These are phyloP conservation scores for Cyclotella kingstonii DNA, from an alignment of 108 stramenopile species.

Conservation along the genomic window DNA sequence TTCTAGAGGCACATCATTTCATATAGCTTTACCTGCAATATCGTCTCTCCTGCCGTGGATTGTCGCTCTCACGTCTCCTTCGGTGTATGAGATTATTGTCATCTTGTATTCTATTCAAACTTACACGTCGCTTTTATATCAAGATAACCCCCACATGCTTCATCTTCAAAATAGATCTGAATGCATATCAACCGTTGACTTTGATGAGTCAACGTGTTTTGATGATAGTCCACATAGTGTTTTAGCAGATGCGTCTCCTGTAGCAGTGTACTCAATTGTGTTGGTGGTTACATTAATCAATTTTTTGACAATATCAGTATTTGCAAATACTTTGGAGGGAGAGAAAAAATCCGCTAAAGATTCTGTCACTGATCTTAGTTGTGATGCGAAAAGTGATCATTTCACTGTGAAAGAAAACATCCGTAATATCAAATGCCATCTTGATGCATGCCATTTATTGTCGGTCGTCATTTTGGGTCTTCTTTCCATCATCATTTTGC, in stretches of 20 bases:
- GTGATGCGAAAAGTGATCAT: background rate
- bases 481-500: conserved; percentile 3
- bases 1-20: background rate
- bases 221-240: background rate
- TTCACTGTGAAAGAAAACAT: background rate
- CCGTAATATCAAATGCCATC: conserved; percentile 7
- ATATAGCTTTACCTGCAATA: conserved; percentile 3
- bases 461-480: conserved; percentile 11
- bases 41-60: conserved; percentile 15
- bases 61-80: conserved; percentile 27
- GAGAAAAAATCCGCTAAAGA: background rate
- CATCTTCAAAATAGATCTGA: background rate
- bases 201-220: background rate
- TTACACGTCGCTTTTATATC: background rate
- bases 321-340: conserved; percentile 10
- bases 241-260: background rate
- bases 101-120: conserved; percentile 16
- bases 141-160: background rate
- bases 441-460: conserved; percentile 20
- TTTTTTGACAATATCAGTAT: background rate
- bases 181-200: background rate
- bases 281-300: conserved; percentile 5
- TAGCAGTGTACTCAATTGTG: background rate
- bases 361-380: background rate
- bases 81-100: conserved; percentile 17